Evolutionary conservation across 805 yeast species (phyloP).

Genomic region (Lachancea sp.): DNA sequence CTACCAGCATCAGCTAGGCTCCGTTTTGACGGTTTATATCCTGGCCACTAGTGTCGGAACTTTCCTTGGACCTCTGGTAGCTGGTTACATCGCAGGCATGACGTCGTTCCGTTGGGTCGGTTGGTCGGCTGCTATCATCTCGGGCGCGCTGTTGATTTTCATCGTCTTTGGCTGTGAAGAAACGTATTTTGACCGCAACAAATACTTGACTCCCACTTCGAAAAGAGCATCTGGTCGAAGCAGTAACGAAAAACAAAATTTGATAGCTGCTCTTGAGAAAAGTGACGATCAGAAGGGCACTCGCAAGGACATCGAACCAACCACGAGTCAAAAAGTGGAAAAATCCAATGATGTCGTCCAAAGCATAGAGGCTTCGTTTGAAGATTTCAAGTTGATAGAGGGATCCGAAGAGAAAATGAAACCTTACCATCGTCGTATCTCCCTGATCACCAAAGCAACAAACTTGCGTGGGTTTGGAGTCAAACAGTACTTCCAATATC

Average conservation of each 20-base stretch:
- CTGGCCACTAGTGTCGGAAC: conserved; percentile 72
- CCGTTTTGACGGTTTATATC: conserved; percentile 66
- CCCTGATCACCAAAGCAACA: conserved; percentile 48
- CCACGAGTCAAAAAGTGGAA: neutral
- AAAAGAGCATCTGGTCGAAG: conserved; percentile 10
- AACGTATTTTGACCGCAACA: conserved; percentile 56
- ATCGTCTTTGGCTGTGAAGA: conserved; percentile 62
- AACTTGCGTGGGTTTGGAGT: conserved; percentile 59
- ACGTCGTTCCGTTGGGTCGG: conserved; percentile 78
- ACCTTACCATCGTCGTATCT: conserved; percentile 43
- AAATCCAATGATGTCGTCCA: neutral
- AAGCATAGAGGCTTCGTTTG: conserved; percentile 8
- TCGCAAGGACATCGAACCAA: neutral
- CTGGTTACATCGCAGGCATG: conserved; percentile 60
- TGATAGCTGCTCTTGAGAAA: neutral
- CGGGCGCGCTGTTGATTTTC: conserved; percentile 50
- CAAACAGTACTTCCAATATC: conserved; percentile 53
- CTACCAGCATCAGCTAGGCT: conserved; percentile 71
- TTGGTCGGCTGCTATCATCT: conserved; percentile 55
- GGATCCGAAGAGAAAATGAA: conserved; percentile 39
- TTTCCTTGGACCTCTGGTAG: conserved; percentile 71
- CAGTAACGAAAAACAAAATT: conserved; percentile 3
- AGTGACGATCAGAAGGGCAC: neutral
- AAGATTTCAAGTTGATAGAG: conserved; percentile 25
- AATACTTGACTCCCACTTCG: conserved; percentile 32